phyloP scores from a whole-genome alignment of 2,329 filamentous ascomycete genomes.

The Huntiella abstrusa region DNA sequence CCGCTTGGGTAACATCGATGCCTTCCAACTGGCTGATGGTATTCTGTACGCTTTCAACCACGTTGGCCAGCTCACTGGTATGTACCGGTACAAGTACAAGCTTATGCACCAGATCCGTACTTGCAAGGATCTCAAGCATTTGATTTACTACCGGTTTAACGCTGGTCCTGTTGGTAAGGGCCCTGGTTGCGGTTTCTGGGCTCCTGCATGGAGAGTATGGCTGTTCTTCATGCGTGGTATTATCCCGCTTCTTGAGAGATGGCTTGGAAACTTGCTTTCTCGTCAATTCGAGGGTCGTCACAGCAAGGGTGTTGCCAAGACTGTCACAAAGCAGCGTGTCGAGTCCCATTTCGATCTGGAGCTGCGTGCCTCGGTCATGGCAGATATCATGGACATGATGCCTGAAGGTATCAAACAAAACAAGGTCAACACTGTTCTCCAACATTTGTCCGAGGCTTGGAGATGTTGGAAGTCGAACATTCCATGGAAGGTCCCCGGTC shows the following conservation, averaged over 20 bases:
- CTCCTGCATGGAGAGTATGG: constrained; percentile 96
- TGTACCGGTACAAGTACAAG: constrained; percentile 99
- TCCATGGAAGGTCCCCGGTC: constrained; percentile 93
- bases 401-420: constrained; percentile 98
- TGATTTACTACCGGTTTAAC: constrained; percentile 98
- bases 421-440: constrained; percentile 94
- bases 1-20: constrained; percentile 90
- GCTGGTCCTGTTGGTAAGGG: constrained; percentile 92
- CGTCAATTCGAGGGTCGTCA: constrained; percentile 96
- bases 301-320: constrained; percentile 97
- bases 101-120: constrained; percentile 99
- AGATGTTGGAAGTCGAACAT: constrained; percentile 99
- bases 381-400: constrained; percentile 99
- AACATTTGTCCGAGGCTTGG: constrained; percentile 96
- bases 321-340: constrained; percentile 95
- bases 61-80: constrained; percentile 91
- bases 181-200: constrained; percentile 97
- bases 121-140: constrained; percentile 96
- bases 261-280: constrained; percentile 90
- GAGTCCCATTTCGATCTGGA: constrained; percentile 98
- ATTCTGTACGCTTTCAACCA: constrained; percentile 99
- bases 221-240: constrained; percentile 98
- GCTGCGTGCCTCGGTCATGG: constrained; percentile 94
- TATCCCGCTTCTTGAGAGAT: constrained; percentile 86
- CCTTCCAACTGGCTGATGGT: constrained; percentile 93